phyloP scores from a whole-genome alignment of 306 rosid genomes.

The Castanea sativa region DNA sequence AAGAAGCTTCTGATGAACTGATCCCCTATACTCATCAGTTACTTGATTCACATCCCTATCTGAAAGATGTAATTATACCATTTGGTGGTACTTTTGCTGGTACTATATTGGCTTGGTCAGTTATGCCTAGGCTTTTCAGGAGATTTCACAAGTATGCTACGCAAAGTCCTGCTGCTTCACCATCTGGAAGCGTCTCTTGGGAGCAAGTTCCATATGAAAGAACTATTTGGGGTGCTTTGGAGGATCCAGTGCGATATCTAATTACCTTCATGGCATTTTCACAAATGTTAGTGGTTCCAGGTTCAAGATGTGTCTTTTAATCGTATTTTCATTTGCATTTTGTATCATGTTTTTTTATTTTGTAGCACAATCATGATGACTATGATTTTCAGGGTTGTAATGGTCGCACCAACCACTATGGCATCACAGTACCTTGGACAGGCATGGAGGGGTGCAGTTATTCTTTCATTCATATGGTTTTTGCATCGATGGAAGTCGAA shows the following conservation, averaged over 20 bases:
- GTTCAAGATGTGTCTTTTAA: constrained; percentile 4
- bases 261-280: constrained; percentile 80
- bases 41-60: constrained; percentile 68
- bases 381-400: constrained; percentile 63
- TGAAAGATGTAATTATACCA: constrained; percentile 56
- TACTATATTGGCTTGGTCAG: constrained; percentile 72
- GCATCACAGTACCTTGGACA: constrained; percentile 66
- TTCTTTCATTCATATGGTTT: constrained; percentile 85
- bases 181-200: constrained; percentile 33
- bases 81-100: constrained; percentile 61
- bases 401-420: constrained; percentile 87
- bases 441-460: constrained; percentile 75
- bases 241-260: constrained; percentile 81
- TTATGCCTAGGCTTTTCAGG: constrained; percentile 81
- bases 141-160: constrained; percentile 67
- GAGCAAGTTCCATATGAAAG: constrained; percentile 69
- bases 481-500: constrained; percentile 80
- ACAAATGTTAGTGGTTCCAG: constrained; percentile 65
- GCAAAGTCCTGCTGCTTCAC: constrained; percentile 51
- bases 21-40: constrained; percentile 60
- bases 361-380: constrained; percentile 20
- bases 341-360: constrained; percentile 10
- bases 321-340: constrained; percentile 2
- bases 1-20: constrained; percentile 61
- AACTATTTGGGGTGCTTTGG: constrained; percentile 93